phyloP scores from a whole-genome alignment of 352 stramenopile species.

The Globisporangium viniferum region DNA sequence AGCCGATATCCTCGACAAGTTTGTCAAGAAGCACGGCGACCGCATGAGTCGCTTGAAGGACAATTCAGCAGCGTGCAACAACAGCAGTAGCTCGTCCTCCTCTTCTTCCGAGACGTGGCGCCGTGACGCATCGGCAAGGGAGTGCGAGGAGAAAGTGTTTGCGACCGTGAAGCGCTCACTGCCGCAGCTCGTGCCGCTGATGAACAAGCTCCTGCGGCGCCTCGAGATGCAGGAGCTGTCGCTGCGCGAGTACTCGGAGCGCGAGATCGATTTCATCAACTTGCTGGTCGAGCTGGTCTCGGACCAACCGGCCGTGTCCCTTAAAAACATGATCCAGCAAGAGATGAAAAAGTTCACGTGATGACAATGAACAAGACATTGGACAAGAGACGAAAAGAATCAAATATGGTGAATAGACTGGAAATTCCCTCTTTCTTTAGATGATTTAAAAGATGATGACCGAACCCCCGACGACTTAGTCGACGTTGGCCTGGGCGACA shows the following conservation, averaged over 20 bases:
- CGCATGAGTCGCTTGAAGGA: constrained; percentile 49
- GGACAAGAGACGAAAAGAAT: neutral
- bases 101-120: constrained; percentile 23
- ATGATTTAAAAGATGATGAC: constrained; percentile 11
- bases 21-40: constrained; percentile 78
- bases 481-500: constrained; percentile 86
- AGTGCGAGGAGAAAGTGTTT: constrained; percentile 59
- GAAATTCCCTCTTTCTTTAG: constrained; percentile 39
- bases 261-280: constrained; percentile 81
- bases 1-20: constrained; percentile 67
- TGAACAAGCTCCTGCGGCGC: constrained; percentile 66
- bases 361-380: neutral
- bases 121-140: constrained; percentile 33
- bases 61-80: constrained; percentile 7
- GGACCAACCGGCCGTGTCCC: constrained; percentile 54
- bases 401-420: neutral
- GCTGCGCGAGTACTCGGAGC: constrained; percentile 65
- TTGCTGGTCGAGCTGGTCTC: constrained; percentile 74
- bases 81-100: constrained; percentile 2
- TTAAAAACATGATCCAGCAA: constrained; percentile 70
- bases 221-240: constrained; percentile 74
- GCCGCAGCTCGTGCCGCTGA: constrained; percentile 60
- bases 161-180: constrained; percentile 54
- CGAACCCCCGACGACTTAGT: constrained; percentile 54
- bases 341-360: constrained; percentile 56